These are phyloP conservation scores for Schrenkiella parvula DNA, from an alignment of 345 rosid species.

Conservation along the genomic window DNA sequence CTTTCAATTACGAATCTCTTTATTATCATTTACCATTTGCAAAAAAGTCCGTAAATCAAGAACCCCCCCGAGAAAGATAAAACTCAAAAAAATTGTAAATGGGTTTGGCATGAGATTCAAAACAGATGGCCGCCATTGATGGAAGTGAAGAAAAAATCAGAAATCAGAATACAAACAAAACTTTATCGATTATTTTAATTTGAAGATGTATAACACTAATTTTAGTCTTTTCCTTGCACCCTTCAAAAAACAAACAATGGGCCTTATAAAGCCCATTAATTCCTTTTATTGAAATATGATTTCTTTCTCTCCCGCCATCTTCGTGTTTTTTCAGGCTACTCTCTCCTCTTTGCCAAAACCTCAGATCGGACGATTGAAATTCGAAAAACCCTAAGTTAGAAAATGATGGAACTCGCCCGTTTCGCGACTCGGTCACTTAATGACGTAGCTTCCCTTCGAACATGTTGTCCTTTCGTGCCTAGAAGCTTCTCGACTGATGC, in stretches of 20 bases:
- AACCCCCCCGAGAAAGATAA: background rate
- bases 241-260: background rate
- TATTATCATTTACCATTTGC: background rate
- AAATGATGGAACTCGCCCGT: slow-evolving; percentile 37
- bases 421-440: slow-evolving; percentile 30
- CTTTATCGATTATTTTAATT: slow-evolving; percentile 2
- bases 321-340: too few species aligned
- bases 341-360: too few species aligned
- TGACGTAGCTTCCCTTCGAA: slow-evolving; percentile 11
- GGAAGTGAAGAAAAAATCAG: background rate
- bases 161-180: slow-evolving; percentile 9
- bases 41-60: background rate
- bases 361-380: too few species aligned
- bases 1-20: slow-evolving; percentile 14
- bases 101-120: slow-evolving; percentile 40
- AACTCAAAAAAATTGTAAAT: background rate
- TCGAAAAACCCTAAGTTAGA: slow-evolving; percentile 20
- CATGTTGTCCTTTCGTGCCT: slow-evolving; percentile 18
- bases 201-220: too few species aligned
- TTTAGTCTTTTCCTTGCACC: background rate
- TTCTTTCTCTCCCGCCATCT: too few species aligned
- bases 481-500: slow-evolving; percentile 37
- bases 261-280: slow-evolving; percentile 1
- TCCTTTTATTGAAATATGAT: too few species aligned
- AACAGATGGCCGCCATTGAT: slow-evolving; percentile 37